Percentiles rank a stretch among this genome's conserved stretches.
Conservation (phyloP, 2,329 filamentous ascomycete species). For the Fusarium zealandicum region DNA sequence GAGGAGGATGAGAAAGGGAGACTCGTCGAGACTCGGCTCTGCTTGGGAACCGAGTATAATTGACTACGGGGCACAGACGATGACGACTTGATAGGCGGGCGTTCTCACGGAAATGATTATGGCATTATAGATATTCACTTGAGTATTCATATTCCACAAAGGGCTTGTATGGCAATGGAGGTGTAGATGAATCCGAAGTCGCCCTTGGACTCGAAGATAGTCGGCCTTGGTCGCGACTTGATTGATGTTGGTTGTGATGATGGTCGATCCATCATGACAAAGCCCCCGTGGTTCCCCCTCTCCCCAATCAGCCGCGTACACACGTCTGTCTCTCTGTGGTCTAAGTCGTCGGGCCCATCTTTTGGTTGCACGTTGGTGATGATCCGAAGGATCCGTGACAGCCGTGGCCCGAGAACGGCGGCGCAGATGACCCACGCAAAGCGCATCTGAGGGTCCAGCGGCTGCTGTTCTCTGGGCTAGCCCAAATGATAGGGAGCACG, state of each 20-base stretch:
- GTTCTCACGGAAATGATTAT: conserved; percentile 30
- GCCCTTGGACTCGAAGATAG: conserved; percentile 3
- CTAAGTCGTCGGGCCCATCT: conserved; percentile 25
- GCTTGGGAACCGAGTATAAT: conserved; percentile 12
- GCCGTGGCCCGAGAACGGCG: conserved; percentile 10
- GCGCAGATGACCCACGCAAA: conserved; percentile 23
- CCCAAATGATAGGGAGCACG: not conserved
- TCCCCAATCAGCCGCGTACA: conserved; percentile 28
- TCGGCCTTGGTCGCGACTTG: conserved; percentile 6
- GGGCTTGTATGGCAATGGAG: conserved; percentile 20
- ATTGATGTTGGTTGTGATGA: conserved; percentile 8
- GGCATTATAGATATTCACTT: conserved; percentile 32
- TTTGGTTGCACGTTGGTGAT: conserved; percentile 18
- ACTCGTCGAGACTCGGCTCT: conserved; percentile 16
- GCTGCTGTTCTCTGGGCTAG: not conserved
- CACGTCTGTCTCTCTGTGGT: conserved; percentile 1
- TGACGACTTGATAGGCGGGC: conserved; percentile 23
- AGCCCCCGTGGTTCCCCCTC: conserved; percentile 5
- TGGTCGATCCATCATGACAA: not conserved
- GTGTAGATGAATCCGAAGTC: conserved; percentile 33
- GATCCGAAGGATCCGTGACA: conserved; percentile 38
- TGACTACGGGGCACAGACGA: conserved; percentile 10
- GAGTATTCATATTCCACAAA: conserved; percentile 3
- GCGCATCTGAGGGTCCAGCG: not conserved
- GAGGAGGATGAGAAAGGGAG: conserved; percentile 15